Evolutionary conservation across 1,284 basidiomycete species (phyloP).

Genomic region (Inonotus obliquus): DNA sequence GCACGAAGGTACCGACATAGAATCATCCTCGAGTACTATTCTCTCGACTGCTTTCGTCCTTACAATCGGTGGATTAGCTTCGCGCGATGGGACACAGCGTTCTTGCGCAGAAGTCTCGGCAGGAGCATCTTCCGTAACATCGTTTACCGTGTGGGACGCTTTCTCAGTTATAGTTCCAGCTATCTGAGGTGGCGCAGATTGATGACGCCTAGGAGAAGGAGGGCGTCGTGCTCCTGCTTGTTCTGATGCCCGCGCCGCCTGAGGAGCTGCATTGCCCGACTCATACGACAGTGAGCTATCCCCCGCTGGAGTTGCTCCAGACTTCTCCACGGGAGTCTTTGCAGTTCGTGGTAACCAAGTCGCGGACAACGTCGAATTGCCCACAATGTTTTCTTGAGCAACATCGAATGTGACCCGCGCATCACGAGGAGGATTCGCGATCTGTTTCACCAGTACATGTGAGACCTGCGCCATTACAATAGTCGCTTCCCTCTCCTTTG

Average conservation of each 20-base stretch:
- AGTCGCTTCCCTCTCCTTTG: not conserved
- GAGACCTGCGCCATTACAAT: not conserved
- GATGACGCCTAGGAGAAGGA: not conserved
- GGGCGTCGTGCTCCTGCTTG: not conserved
- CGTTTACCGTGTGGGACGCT: not conserved
- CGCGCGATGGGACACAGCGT: not conserved
- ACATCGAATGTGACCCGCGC: no score
- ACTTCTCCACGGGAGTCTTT: not conserved
- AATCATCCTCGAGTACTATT: not conserved
- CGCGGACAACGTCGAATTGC: no score
- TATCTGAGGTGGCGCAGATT: not conserved
- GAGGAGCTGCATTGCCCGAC: not conserved
- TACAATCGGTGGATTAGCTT: not conserved
- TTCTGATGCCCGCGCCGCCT: not conserved
- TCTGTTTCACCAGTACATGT: not conserved
- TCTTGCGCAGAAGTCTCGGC: not conserved
- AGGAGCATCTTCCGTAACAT: not conserved
- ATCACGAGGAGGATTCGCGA: not conserved
- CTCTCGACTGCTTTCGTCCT: not conserved
- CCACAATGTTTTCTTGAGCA: no score
- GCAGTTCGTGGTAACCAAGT: not conserved
- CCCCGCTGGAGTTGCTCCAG: not conserved
- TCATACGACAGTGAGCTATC: not conserved
- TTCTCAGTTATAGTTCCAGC: not conserved
- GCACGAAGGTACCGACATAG: not conserved